phyloP scores from a whole-genome alignment of 129 eudicot genomes.

The Heracleum sosnowskyi region DNA sequence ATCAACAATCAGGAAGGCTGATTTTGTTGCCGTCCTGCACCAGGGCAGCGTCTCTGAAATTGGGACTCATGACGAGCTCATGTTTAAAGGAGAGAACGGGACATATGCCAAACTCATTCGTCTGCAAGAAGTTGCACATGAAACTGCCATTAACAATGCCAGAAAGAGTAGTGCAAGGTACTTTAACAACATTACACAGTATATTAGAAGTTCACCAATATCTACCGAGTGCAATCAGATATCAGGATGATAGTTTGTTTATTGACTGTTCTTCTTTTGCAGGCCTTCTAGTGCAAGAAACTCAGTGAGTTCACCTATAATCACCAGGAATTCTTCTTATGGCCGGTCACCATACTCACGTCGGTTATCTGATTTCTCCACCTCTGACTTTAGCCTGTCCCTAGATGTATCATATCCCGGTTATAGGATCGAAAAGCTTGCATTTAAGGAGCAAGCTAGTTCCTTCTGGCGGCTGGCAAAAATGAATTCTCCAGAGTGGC shows the following conservation, averaged over 20 bases:
- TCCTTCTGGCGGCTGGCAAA: conserved; percentile 88
- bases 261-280: conserved; percentile 22
- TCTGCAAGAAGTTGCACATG: conserved; percentile 94
- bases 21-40: conserved; percentile 82
- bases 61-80: conserved; percentile 89
- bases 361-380: conserved; percentile 90
- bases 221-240: neutral
- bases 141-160: conserved; percentile 70
- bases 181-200: neutral
- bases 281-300: conserved; percentile 98
- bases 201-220: neutral
- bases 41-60: conserved; percentile 87
- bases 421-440: conserved; percentile 71
- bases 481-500: conserved; percentile 97
- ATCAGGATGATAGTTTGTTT: neutral
- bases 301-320: conserved; percentile 94
- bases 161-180: conserved; percentile 97
- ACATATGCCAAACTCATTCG: conserved; percentile 82
- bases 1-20: conserved; percentile 94
- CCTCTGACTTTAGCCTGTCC: conserved; percentile 72
- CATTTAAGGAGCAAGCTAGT: conserved; percentile 77
- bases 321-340: conserved; percentile 85
- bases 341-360: conserved; percentile 95
- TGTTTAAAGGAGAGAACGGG: conserved; percentile 77
- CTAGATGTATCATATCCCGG: conserved; percentile 58